Conservation (phyloP, 2,329 filamentous ascomycete genomes). For the Xylariales sp. region DNA sequence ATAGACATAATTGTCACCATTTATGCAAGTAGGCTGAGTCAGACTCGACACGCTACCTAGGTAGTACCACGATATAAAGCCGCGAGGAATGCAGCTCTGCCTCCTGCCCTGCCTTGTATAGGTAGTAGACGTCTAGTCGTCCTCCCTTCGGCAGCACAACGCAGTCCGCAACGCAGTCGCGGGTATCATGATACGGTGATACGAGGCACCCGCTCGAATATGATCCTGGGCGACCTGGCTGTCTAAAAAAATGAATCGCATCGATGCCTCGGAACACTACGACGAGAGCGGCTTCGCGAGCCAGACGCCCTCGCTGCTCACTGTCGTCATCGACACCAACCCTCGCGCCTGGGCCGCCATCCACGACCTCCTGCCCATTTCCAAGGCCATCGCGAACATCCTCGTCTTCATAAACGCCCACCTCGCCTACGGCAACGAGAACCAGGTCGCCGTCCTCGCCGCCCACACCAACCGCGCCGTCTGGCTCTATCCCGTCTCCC, state of each 20-base stretch:
- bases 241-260: constrained; percentile 62
- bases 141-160: background rate
- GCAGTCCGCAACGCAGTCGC: no score
- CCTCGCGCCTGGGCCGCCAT: constrained; percentile 92
- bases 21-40: no score
- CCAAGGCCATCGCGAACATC: constrained; percentile 85
- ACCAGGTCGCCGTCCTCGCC: constrained; percentile 91
- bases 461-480: constrained; percentile 86
- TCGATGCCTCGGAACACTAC: constrained; percentile 71
- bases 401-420: constrained; percentile 98
- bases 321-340: constrained; percentile 95
- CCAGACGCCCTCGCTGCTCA: constrained; percentile 82
- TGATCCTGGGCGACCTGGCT: background rate
- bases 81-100: constrained; percentile 7
- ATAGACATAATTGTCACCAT: background rate
- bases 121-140: background rate
- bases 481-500: constrained; percentile 83
- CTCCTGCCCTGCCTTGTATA: background rate
- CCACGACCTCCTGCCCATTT: constrained; percentile 78
- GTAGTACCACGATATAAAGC: no score
- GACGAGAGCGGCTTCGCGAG: constrained; percentile 62
- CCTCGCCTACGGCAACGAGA: constrained; percentile 90
- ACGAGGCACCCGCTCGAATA: background rate
- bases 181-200: background rate
- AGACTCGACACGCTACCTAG: no score